Evolutionary conservation across 176 grass and related monocot species (phyloP).

Genomic region (Poa pratensis): DNA sequence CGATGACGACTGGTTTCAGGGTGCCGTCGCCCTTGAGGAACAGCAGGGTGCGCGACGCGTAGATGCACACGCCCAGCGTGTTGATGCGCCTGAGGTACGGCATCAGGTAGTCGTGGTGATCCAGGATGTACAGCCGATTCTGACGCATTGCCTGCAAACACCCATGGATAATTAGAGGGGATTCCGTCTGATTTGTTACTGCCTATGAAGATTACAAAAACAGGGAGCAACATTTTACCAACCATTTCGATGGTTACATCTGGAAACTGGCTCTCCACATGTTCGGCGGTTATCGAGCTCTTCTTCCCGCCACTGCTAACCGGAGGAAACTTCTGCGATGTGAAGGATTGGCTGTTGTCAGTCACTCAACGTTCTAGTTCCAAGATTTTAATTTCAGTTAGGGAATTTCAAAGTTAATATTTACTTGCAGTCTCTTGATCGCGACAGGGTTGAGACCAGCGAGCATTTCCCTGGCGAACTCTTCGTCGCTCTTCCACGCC

Average conservation of each 20-base stretch:
- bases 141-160: slow-evolving; percentile 55
- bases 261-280: slow-evolving; percentile 56
- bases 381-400: not conserved
- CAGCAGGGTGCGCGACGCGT: slow-evolving; percentile 89
- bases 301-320: slow-evolving; percentile 52
- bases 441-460: slow-evolving; percentile 83
- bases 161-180: no score
- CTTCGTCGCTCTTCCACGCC: slow-evolving; percentile 88
- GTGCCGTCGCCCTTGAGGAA: slow-evolving; percentile 68
- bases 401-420: not conserved
- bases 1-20: slow-evolving; percentile 69
- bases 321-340: slow-evolving; percentile 65
- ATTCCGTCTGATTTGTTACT: no score
- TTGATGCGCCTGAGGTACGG: slow-evolving; percentile 79
- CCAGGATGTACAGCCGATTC: slow-evolving; percentile 68
- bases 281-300: slow-evolving; percentile 50
- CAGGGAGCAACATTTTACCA: not conserved
- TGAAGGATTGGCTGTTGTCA: not conserved
- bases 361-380: not conserved
- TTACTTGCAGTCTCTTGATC: slow-evolving; percentile 70
- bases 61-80: slow-evolving; percentile 63
- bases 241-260: slow-evolving; percentile 53
- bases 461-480: slow-evolving; percentile 90
- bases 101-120: slow-evolving; percentile 97
- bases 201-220: no score